These are phyloP conservation scores for Rhodotorula kratochvilovae DNA, from an alignment of 768 basidiomycete genomes.

Conservation along the genomic window DNA sequence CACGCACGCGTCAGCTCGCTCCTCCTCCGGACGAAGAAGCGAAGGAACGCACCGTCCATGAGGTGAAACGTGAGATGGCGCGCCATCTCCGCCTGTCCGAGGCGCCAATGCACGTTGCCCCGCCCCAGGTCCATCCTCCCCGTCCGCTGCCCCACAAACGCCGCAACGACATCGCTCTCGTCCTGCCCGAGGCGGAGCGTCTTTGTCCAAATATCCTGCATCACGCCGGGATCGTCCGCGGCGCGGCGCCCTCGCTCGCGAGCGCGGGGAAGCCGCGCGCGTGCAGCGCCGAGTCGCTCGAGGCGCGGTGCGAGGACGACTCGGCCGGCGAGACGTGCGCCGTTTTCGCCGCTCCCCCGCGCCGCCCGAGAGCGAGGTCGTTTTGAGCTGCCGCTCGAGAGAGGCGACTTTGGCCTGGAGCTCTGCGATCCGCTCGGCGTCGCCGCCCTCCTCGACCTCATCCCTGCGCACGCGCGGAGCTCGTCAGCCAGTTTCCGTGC, in stretches of 20 bases:
- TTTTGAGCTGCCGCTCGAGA: conserved; percentile 30
- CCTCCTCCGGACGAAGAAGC: no score
- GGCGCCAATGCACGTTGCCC: conserved; percentile 4
- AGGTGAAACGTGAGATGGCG: conserved; percentile 13
- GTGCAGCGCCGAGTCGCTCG: no score
- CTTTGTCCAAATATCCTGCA: conserved; percentile 4
- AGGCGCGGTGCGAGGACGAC: not conserved
- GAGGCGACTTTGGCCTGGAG: conserved; percentile 16
- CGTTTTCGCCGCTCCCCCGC: not conserved
- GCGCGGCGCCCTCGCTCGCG: not conserved
- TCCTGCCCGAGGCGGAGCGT: conserved; percentile 1
- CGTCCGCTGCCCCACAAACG: not conserved
- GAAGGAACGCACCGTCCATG: conserved; percentile 11
- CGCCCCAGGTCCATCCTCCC: not conserved
- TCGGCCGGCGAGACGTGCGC: not conserved
- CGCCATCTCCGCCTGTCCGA: conserved; percentile 7
- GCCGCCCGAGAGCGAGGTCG: not conserved
- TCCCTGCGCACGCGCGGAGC: not conserved
- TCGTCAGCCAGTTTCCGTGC: not conserved
- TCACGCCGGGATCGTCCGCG: not conserved
- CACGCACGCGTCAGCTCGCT: not conserved
- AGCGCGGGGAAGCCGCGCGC: not conserved
- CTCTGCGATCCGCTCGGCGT: conserved; percentile 16
- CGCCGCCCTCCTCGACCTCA: conserved; percentile 31
- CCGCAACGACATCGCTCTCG: conserved; percentile 1